Percentiles rank a stretch among this genome's conserved stretches.
phyloP scores from a whole-genome alignment of 2,329 filamentous ascomycete species.

The Xylariales sp. region DNA sequence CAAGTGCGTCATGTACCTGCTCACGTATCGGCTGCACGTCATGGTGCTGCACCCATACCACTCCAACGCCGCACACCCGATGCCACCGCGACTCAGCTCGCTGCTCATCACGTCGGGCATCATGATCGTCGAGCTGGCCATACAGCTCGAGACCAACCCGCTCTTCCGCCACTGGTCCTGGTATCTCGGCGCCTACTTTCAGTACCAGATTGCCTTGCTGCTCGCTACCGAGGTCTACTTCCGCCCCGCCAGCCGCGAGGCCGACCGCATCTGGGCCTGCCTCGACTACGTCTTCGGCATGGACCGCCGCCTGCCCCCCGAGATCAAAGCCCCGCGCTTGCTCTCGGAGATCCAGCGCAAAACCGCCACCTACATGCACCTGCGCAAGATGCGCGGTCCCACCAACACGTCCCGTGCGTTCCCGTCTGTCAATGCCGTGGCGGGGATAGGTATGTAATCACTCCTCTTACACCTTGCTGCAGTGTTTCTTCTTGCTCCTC shows the following conservation, averaged over 20 bases:
- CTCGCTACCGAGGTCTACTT: slow-evolving; percentile 64
- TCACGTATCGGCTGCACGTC: slow-evolving; percentile 59
- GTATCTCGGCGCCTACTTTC: slow-evolving; percentile 68
- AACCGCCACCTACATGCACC: slow-evolving; percentile 52
- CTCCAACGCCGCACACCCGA: slow-evolving; percentile 33
- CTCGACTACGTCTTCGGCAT: slow-evolving; percentile 69
- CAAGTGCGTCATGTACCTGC: slow-evolving; percentile 59
- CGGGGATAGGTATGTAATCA: slow-evolving; percentile 20
- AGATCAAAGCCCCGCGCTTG: slow-evolving; percentile 56
- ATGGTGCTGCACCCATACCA: slow-evolving; percentile 68
- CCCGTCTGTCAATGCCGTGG: slow-evolving; percentile 29
- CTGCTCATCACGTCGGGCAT: slow-evolving; percentile 60
- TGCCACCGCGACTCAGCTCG: slow-evolving; percentile 60
- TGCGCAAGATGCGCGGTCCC: slow-evolving; percentile 54
- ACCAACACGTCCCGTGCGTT: slow-evolving; percentile 35
- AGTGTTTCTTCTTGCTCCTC: too few relatives aligned
- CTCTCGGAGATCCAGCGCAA: slow-evolving; percentile 59
- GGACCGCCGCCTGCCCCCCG: slow-evolving; percentile 43
- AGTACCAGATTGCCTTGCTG: slow-evolving; percentile 67
- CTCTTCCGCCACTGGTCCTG: slow-evolving; percentile 58
- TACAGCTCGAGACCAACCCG: slow-evolving; percentile 39
- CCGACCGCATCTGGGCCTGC: slow-evolving; percentile 64
- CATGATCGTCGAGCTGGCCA: slow-evolving; percentile 42
- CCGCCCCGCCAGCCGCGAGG: slow-evolving; percentile 51
- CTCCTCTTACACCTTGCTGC: too few relatives aligned